These are phyloP conservation scores for Nemania serpens DNA, from an alignment of 2,329 filamentous ascomycete genomes.

Conservation along the genomic window DNA sequence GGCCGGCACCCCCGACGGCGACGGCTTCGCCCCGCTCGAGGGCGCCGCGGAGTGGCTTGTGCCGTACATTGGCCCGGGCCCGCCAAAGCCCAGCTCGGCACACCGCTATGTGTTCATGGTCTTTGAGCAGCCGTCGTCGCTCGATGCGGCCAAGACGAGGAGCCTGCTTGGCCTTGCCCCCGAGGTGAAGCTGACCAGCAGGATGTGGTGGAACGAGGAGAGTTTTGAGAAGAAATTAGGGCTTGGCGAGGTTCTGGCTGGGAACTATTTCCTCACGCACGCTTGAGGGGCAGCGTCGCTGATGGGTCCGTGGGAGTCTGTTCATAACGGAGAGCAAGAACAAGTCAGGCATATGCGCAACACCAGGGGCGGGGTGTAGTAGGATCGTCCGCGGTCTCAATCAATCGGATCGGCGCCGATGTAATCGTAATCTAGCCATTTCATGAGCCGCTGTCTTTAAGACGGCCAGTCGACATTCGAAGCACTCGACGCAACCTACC, in stretches of 20 bases:
- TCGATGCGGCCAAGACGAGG: conserved; percentile 18
- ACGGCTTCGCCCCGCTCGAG: conserved; percentile 25
- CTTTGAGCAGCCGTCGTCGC: conserved; percentile 20
- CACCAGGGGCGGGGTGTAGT: too few relatives aligned
- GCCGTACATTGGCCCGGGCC: conserved; percentile 19
- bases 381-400: too few relatives aligned
- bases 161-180: conserved; percentile 6
- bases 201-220: conserved; percentile 20
- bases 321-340: neutral
- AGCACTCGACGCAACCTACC: too few relatives aligned
- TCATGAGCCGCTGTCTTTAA: too few relatives aligned
- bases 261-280: conserved; percentile 13
- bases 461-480: too few relatives aligned
- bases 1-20: conserved; percentile 13
- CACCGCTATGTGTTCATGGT: conserved; percentile 25
- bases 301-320: neutral
- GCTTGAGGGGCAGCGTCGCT: neutral
- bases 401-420: too few relatives aligned
- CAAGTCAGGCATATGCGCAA: too few relatives aligned
- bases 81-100: conserved; percentile 22
- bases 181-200: conserved; percentile 18
- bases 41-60: conserved; percentile 17
- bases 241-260: conserved; percentile 20
- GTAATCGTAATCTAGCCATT: too few relatives aligned
- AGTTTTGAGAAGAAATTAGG: conserved; percentile 18